phyloP scores from a whole-genome alignment of 495 filamentous ascomycete species.

The Aspergillus ostianus region DNA sequence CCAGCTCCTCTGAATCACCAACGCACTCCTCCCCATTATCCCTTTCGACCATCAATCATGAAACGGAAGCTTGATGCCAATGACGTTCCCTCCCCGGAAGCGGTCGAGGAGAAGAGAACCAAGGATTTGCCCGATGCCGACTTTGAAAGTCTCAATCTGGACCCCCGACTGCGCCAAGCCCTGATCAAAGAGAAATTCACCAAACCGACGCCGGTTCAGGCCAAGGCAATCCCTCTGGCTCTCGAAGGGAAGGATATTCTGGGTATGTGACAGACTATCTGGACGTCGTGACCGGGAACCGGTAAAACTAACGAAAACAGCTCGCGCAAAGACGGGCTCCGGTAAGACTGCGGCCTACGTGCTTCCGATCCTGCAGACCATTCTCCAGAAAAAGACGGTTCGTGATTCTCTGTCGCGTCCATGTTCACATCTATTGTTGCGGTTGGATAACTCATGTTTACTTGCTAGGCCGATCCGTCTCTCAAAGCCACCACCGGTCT shows the following conservation, averaged over 20 bases:
- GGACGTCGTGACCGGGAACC: neutral
- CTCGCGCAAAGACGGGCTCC: conserved; percentile 87
- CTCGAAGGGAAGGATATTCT: conserved; percentile 90
- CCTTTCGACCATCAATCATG: conserved; percentile 36
- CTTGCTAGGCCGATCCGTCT: conserved; percentile 33
- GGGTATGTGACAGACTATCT: conserved; percentile 38
- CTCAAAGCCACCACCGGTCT: conserved; percentile 61
- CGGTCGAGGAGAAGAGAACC: conserved; percentile 22
- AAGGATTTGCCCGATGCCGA: conserved; percentile 23
- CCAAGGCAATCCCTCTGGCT: conserved; percentile 82
- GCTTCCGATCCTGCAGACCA: conserved; percentile 79
- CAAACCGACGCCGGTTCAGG: conserved; percentile 81
- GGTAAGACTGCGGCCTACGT: conserved; percentile 98
- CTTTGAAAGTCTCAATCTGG: conserved; percentile 64
- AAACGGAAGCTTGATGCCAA: conserved; percentile 65
- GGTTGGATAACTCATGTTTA: neutral
- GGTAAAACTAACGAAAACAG: conserved; percentile 36
- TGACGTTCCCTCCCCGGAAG: conserved; percentile 51
- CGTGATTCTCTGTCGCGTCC: conserved; percentile 17
- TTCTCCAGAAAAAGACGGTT: conserved; percentile 74
- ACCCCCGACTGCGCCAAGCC: conserved; percentile 81
- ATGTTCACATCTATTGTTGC: neutral
- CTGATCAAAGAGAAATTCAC: conserved; percentile 80
- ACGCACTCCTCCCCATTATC: neutral
- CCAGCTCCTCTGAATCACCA: neutral